Evolutionary conservation across 805 yeast species (phyloP).

Genomic region (Torulaspora indica): DNA sequence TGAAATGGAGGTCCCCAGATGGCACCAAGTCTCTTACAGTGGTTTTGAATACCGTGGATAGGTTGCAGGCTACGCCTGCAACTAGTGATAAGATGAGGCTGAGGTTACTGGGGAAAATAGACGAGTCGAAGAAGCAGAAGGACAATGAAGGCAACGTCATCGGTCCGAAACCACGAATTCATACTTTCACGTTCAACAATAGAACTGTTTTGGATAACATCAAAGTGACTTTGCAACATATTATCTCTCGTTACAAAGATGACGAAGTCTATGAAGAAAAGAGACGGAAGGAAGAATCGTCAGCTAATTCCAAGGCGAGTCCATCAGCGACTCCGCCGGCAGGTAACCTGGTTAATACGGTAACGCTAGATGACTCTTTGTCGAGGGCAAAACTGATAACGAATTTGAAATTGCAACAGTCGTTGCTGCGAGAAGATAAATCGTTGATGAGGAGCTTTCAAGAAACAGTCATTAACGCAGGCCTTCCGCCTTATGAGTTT

Average conservation of each 20-base stretch:
- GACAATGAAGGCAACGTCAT: conserved; percentile 32
- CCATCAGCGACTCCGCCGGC: conserved; percentile 25
- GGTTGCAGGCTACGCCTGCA: conserved; percentile 67
- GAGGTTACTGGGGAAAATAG: conserved; percentile 46
- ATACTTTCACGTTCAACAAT: conserved; percentile 60
- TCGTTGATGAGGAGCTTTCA: conserved; percentile 69
- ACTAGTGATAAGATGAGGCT: conserved; percentile 62
- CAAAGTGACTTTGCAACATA: conserved; percentile 61
- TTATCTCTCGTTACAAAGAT: conserved; percentile 61
- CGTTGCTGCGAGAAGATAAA: conserved; percentile 63
- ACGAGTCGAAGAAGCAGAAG: conserved; percentile 32
- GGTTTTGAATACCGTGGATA: conserved; percentile 41
- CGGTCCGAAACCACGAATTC: conserved; percentile 27
- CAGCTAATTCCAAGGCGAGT: conserved; percentile 11
- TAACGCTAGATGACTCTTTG: conserved; percentile 43
- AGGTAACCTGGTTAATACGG: conserved; percentile 37
- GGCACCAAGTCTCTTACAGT: conserved; percentile 46
- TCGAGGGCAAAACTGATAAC: conserved; percentile 57
- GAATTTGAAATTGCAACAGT: conserved; percentile 75
- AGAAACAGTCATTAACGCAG: conserved; percentile 76
- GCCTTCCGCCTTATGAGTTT: conserved; percentile 74
- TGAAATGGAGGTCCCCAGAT: conserved; percentile 51
- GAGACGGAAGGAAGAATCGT: conserved; percentile 23
- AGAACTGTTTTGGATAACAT: conserved; percentile 72
- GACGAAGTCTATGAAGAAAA: conserved; percentile 42